Evolutionary conservation across 169 alveolate genomes (phyloP).

Genomic region (Plasmodium coatneyi): DNA sequence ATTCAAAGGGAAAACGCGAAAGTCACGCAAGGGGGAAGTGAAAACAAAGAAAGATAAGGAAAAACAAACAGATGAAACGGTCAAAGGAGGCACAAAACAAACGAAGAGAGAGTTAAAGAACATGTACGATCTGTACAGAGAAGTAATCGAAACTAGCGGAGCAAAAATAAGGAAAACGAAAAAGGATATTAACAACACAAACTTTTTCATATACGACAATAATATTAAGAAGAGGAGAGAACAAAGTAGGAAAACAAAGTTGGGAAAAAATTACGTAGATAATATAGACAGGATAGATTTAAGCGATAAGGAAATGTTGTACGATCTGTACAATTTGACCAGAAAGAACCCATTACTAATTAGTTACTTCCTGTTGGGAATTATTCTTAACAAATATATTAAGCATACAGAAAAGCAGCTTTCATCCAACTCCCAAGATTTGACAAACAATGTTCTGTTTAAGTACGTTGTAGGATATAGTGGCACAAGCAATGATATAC

Average conservation of each 20-base stretch:
- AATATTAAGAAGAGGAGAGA: conserved; percentile 33
- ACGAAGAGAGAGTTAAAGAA: conserved; percentile 32
- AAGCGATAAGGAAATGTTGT: conserved; percentile 86
- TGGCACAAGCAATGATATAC: conserved; percentile 94
- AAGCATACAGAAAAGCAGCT: conserved; percentile 89
- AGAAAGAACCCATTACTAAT: conserved; percentile 85
- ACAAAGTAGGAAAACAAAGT: neutral
- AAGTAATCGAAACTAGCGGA: conserved; percentile 71
- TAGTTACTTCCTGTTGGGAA: conserved; percentile 83
- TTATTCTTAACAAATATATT: conserved; percentile 87
- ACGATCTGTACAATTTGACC: conserved; percentile 78
- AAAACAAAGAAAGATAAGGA: neutral
- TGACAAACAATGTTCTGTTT: conserved; percentile 90
- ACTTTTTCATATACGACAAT: conserved; percentile 48
- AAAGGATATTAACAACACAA: conserved; percentile 73
- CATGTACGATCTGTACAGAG: conserved; percentile 63
- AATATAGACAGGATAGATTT: conserved; percentile 86
- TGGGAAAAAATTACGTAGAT: conserved; percentile 49
- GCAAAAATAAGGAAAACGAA: conserved; percentile 75
- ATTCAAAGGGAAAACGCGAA: neutral
- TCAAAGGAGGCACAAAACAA: neutral
- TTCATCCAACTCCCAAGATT: conserved; percentile 92
- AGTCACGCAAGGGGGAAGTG: neutral
- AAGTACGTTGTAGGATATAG: conserved; percentile 92
- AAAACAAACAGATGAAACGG: neutral